These are phyloP conservation scores for Aspergillus thermomutatus DNA, from an alignment of 2,329 filamentous ascomycete genomes.

Conservation along the genomic window DNA sequence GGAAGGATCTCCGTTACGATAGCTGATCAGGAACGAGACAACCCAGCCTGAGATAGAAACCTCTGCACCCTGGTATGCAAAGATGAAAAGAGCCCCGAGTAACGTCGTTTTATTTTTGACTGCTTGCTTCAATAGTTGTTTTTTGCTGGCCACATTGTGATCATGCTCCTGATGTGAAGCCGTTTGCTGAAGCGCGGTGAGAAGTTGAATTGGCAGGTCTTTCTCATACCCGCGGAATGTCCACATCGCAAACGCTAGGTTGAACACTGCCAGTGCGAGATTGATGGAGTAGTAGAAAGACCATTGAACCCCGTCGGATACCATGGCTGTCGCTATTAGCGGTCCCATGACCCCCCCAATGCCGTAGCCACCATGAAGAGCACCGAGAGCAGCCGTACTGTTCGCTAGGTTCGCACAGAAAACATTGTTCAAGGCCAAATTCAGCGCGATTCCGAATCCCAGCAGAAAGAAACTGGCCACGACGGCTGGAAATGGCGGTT, in stretches of 20 bases:
- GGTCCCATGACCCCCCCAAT: slow-evolving; percentile 64
- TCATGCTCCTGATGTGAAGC: slow-evolving; percentile 37
- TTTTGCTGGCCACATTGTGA: slow-evolving; percentile 23
- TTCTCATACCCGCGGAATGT: slow-evolving; percentile 68
- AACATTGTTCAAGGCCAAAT: slow-evolving; percentile 55
- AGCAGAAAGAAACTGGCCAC: slow-evolving; percentile 68
- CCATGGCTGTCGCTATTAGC: slow-evolving; percentile 70
- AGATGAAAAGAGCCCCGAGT: slow-evolving; percentile 76
- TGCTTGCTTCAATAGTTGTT: slow-evolving; percentile 44
- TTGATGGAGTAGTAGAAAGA: slow-evolving; percentile 69
- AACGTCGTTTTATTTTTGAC: slow-evolving; percentile 60
- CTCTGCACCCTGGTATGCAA: slow-evolving; percentile 81
- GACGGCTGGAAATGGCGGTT: slow-evolving; percentile 67
- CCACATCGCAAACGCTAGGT: slow-evolving; percentile 60
- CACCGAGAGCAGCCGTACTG: slow-evolving; percentile 48
- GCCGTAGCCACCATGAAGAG: slow-evolving; percentile 45
- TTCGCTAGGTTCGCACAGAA: slow-evolving; percentile 54
- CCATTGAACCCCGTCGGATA: slow-evolving; percentile 61
- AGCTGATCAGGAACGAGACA: slow-evolving; percentile 75
- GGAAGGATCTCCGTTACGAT: slow-evolving; percentile 65
- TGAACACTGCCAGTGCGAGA: slow-evolving; percentile 56
- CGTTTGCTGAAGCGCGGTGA: slow-evolving; percentile 43
- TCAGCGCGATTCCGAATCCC: slow-evolving; percentile 51
- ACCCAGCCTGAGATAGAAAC: slow-evolving; percentile 84
- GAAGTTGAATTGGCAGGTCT: slow-evolving; percentile 49